Evolutionary conservation across 2,329 filamentous ascomycete species (phyloP).

Genomic region (Cytospora paraplurivora): DNA sequence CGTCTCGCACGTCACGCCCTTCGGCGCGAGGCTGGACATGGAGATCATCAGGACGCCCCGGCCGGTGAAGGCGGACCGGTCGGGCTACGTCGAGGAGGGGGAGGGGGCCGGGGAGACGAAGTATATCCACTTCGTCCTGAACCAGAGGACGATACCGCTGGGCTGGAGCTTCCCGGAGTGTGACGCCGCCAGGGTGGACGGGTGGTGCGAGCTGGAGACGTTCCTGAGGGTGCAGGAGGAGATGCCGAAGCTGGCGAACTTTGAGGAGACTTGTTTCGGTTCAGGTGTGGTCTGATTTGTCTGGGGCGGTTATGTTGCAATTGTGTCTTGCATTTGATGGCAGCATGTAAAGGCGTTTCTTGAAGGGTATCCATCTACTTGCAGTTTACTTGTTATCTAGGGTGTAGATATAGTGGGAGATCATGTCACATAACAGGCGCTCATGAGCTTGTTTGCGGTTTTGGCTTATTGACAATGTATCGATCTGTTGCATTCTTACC

Average conservation of each 20-base stretch:
- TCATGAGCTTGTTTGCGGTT: not conserved
- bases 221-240: constrained; percentile 65
- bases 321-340: not conserved
- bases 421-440: not conserved
- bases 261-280: constrained; percentile 69
- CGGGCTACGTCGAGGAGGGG: constrained; percentile 49
- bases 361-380: not conserved
- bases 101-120: constrained; percentile 50
- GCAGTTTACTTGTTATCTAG: not conserved
- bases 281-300: constrained; percentile 1
- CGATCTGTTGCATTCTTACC: not conserved
- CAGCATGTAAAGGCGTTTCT: constrained; percentile 17
- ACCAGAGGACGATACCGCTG: constrained; percentile 72
- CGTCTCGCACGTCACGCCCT: constrained; percentile 69
- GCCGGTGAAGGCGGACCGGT: constrained; percentile 59
- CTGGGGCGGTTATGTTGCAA: not conserved
- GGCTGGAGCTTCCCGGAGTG: constrained; percentile 68
- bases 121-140: constrained; percentile 75
- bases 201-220: constrained; percentile 73
- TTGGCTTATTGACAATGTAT: not conserved
- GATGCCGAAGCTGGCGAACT: constrained; percentile 61
- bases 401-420: not conserved
- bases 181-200: constrained; percentile 63
- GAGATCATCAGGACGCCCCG: constrained; percentile 70
- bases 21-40: constrained; percentile 72